Conservation (phyloP, 306 rosid genomes). For the Mucuna pruriens region DNA sequence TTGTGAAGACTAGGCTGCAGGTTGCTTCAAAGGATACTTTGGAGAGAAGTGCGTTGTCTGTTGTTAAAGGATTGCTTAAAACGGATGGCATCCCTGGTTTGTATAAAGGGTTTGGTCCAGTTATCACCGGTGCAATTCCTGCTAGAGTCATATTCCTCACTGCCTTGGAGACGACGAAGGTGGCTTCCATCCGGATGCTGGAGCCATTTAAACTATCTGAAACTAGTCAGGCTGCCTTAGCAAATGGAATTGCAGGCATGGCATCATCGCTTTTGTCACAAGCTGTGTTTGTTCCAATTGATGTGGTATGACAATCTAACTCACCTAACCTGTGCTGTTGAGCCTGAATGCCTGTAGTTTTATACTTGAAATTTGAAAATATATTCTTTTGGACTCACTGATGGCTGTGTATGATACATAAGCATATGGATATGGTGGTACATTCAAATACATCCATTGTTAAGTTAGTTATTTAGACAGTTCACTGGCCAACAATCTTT, state of each 20-base stretch:
- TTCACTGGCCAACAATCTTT: not conserved
- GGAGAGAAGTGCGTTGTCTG: slow-evolving; percentile 77
- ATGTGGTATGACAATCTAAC: slow-evolving; percentile 65
- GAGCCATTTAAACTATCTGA: slow-evolving; percentile 80
- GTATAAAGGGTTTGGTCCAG: slow-evolving; percentile 87
- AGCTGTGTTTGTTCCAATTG: slow-evolving; percentile 85
- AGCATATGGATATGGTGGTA: slow-evolving; percentile 6
- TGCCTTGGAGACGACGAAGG: slow-evolving; percentile 83
- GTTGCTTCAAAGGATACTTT: slow-evolving; percentile 75
- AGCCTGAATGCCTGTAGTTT: not conserved
- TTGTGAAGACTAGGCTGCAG: slow-evolving; percentile 90
- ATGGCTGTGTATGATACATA: slow-evolving; percentile 14
- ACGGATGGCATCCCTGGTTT: slow-evolving; percentile 88
- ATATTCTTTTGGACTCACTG: not conserved
- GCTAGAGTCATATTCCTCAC: slow-evolving; percentile 85
- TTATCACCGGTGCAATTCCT: slow-evolving; percentile 85
- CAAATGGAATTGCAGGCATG: slow-evolving; percentile 94
- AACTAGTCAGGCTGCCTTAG: slow-evolving; percentile 79
- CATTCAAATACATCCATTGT: not conserved
- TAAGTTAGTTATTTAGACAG: not conserved
- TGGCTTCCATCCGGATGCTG: slow-evolving; percentile 65
- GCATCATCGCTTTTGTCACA: slow-evolving; percentile 75
- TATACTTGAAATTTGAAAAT: not conserved
- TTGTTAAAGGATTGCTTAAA: slow-evolving; percentile 69
- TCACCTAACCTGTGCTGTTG: slow-evolving; percentile 6